Evolutionary conservation across 306 rosid genomes (phyloP).

Genomic region (Astragalus glycyphyllos): DNA sequence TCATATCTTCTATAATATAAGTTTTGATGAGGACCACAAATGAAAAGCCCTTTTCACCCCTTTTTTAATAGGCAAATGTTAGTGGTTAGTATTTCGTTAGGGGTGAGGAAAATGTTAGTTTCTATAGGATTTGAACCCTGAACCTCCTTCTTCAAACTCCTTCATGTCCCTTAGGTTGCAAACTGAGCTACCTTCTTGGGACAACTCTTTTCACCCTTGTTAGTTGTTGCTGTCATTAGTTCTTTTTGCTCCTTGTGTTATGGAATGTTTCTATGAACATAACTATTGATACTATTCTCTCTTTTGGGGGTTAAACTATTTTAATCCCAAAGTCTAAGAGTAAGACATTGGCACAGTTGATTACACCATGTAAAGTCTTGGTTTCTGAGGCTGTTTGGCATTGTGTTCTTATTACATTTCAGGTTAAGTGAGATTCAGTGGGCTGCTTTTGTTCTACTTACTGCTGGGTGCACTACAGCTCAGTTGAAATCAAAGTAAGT

Average conservation of each 20-base stretch:
- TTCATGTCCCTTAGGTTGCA: no score
- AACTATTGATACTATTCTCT: slow-evolving; percentile 20
- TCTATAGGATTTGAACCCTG: no score
- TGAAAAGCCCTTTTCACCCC: slow-evolving; percentile 10
- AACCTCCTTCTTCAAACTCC: no score
- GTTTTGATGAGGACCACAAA: slow-evolving; percentile 24
- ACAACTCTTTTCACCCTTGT: slow-evolving; percentile 4
- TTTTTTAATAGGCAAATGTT: background rate
- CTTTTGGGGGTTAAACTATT: slow-evolving; percentile 1
- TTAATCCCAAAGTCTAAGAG: slow-evolving; percentile 24
- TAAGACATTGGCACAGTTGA: background rate
- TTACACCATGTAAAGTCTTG: slow-evolving; percentile 35
- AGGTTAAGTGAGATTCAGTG: slow-evolving; percentile 97
- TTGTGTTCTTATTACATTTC: slow-evolving; percentile 49
- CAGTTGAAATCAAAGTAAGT: slow-evolving; percentile 89
- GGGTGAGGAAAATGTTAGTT: no score
- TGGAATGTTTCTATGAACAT: slow-evolving; percentile 6
- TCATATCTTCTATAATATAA: slow-evolving; percentile 5
- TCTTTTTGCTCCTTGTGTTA: slow-evolving; percentile 17
- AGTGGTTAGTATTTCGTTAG: no score
- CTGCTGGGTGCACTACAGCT: slow-evolving; percentile 95
- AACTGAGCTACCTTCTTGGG: no score
- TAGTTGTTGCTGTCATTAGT: background rate
- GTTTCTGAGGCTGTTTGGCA: slow-evolving; percentile 19
- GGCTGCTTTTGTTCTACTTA: slow-evolving; percentile 95